phyloP scores from a whole-genome alignment of 129 eudicot genomes.

The sunflower (Helianthus annuus) region DNA sequence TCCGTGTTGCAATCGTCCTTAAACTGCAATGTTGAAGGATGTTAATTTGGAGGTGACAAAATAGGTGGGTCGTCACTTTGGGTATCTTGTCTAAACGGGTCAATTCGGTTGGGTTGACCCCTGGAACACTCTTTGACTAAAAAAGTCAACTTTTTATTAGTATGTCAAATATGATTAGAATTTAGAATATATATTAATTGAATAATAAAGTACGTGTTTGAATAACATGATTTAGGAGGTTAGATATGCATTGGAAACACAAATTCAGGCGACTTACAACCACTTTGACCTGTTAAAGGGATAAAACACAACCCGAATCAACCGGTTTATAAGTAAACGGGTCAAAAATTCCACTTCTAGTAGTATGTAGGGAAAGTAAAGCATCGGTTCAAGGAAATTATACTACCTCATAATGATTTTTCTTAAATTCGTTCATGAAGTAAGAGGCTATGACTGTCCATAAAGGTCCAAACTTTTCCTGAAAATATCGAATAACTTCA shows the following conservation, averaged over 20 bases:
- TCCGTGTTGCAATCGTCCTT: constrained; percentile 95
- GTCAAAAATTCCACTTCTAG: neutral
- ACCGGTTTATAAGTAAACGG: neutral
- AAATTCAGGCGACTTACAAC: neutral
- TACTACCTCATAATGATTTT: constrained; percentile 74
- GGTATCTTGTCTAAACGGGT: neutral
- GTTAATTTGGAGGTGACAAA: neutral
- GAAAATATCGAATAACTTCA: constrained; percentile 32
- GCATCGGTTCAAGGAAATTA: neutral
- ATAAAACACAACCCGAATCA: neutral
- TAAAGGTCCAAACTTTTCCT: constrained; percentile 93
- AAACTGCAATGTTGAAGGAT: constrained; percentile 48
- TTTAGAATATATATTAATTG: neutral
- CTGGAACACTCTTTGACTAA: neutral
- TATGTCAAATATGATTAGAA: neutral
- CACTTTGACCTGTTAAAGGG: neutral
- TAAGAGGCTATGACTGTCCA: constrained; percentile 83
- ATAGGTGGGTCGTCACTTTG: neutral
- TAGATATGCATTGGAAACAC: neutral
- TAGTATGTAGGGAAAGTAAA: constrained; percentile 4
- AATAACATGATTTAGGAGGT: constrained; percentile 2
- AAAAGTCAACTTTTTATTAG: neutral
- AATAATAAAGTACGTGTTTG: neutral
- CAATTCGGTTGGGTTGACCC: neutral
- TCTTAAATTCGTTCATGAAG: constrained; percentile 69